Percentiles rank a stretch among this genome's conserved stretches.
These are phyloP conservation scores for Austroboletus eburneus DNA, from an alignment of 768 basidiomycete species.

Conservation along the genomic window DNA sequence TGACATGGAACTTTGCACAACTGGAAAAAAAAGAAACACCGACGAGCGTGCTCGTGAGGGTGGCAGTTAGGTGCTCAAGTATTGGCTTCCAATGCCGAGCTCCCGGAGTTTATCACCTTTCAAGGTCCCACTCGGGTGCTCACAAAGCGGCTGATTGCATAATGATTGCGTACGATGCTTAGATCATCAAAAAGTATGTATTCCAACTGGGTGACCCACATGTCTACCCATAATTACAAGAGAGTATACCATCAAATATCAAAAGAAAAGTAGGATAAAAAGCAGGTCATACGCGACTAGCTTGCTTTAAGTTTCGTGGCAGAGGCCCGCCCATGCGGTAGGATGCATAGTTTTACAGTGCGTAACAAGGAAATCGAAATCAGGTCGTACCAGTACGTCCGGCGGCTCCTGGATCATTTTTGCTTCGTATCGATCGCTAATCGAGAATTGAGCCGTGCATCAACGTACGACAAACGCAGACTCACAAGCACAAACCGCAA, in stretches of 20 bases:
- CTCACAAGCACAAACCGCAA: constrained; percentile 55
- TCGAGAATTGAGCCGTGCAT: background rate
- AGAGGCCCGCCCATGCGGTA: constrained; percentile 45
- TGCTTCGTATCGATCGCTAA: constrained; percentile 26
- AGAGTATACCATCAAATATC: constrained; percentile 10
- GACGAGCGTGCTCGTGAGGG: too few species aligned
- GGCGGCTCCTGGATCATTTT: constrained; percentile 28
- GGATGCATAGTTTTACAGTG: constrained; percentile 50
- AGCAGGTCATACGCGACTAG: background rate
- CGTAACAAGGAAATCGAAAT: constrained; percentile 39
- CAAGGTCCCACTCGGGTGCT: too few species aligned
- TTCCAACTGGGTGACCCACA: too few species aligned
- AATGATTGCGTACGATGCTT: too few species aligned
- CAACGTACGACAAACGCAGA: constrained; percentile 4
- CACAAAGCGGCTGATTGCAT: too few species aligned
- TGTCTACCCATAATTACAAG: constrained; percentile 13
- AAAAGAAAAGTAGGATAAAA: constrained; percentile 11
- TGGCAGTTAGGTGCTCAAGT: too few species aligned
- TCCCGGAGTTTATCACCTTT: too few species aligned
- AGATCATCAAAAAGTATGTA: background rate
- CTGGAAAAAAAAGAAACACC: too few species aligned
- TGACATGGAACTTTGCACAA: too few species aligned
- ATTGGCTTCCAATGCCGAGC: too few species aligned
- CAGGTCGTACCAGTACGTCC: constrained; percentile 25
- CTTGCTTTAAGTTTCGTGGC: constrained; percentile 11